Base-by-base conservation (phyloP, 306 rosid species). In the Oxytropis ochrocephala region DNA sequence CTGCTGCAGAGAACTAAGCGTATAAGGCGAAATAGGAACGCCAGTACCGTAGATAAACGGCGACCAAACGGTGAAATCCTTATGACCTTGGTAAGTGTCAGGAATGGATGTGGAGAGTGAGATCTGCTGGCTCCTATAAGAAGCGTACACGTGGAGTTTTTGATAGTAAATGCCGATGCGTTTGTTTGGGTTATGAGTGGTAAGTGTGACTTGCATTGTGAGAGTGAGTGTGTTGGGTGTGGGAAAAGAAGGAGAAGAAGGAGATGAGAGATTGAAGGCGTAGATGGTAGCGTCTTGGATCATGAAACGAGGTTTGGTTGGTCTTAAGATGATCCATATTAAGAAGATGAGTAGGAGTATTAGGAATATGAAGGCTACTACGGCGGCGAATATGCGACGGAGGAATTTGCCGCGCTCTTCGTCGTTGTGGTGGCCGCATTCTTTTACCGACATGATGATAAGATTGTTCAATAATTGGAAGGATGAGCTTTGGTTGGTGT, bases 231-330 rank as follows among this genome's bases (percentile, higher is more conserved):
- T 74, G 85, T 76, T 83, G 6, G 82, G 78, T 1, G 36, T 44
- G 4, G 81, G 67, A 1, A 41, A 16, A 7, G 41, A 47, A 0
- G 76, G 49, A 5, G 82, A 55, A 1, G 70, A 55, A 1, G 70
- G 17, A 19, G 80, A 18, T 1, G 92, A 71, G 53, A 83, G 47
- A 75, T 86, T 85, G 77, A 92, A 86, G 74, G 42, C 32, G 77
- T 69, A 85, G 53, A 92, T 68, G 49, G 95, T 87, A 72, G 84
- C 88, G 75, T 92, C 95, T 70, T 87, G 89, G 70, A 92, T 87
- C 16, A 53, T 16, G 75, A 92, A 87, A 1, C 30, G 54, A 4
- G 98, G 98, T 17, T 80, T 86, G 1, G 88, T 17, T 1, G 98
- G 98, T 7, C 67, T 60, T 4, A 92, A 84, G 21, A 89, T 81